Evolutionary conservation across 352 stramenopile genomes (phyloP).

Genomic region (Aphanomyces astaci): DNA sequence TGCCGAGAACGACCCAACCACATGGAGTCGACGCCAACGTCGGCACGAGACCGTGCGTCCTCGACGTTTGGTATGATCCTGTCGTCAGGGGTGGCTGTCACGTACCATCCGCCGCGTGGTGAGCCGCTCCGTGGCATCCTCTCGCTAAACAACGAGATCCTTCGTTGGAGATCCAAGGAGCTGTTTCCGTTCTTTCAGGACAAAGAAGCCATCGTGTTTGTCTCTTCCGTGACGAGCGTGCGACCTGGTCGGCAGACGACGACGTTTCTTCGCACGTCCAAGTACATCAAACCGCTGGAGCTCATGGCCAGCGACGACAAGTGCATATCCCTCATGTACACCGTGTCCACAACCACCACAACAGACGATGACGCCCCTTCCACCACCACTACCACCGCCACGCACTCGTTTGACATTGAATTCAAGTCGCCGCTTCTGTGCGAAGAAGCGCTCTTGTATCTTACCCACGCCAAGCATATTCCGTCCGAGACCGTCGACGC

Average conservation of each 20-base stretch:
- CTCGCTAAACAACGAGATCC: constrained; percentile 49
- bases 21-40: not conserved
- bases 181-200: constrained; percentile 31
- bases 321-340: constrained; percentile 46
- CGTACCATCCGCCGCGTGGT: constrained; percentile 39
- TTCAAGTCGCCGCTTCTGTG: constrained; percentile 47
- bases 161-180: constrained; percentile 48
- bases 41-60: not conserved
- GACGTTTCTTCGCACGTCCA: constrained; percentile 77
- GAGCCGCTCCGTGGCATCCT: constrained; percentile 45
- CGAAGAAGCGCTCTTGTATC: constrained; percentile 51
- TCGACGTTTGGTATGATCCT: constrained; percentile 9
- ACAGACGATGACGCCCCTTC: not conserved
- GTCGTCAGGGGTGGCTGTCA: constrained; percentile 28
- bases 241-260: constrained; percentile 60
- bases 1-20: not conserved
- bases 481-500: constrained; percentile 39
- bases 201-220: constrained; percentile 28
- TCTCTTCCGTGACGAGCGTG: constrained; percentile 52
- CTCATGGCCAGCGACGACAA: constrained; percentile 53
- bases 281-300: constrained; percentile 45
- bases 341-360: no score
- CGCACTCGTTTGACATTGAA: constrained; percentile 65
- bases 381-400: no score
- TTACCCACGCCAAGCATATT: constrained; percentile 38